phyloP scores from a whole-genome alignment of 2,329 filamentous ascomycete species.

The Plenodomus biglobosus region DNA sequence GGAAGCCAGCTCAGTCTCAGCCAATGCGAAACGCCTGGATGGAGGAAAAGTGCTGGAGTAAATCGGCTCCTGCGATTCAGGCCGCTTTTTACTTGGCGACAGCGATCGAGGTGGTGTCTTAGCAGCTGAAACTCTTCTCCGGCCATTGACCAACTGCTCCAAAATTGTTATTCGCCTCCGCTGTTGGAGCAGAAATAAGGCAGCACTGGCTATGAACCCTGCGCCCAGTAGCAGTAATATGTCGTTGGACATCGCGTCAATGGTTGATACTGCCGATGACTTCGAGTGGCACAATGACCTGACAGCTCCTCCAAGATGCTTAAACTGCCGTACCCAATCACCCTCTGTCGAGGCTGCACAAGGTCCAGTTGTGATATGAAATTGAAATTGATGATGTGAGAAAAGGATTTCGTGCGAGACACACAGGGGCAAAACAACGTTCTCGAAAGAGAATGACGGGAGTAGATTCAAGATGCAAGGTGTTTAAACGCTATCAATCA shows the following conservation, averaged over 20 bases:
- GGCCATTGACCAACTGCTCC: constrained; percentile 43
- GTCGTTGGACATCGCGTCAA: constrained; percentile 19
- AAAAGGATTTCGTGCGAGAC: background rate
- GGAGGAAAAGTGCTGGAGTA: constrained; percentile 58
- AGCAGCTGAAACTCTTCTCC: constrained; percentile 50
- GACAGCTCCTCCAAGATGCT: background rate
- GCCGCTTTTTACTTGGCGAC: constrained; percentile 51
- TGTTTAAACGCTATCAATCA: constrained; percentile 12
- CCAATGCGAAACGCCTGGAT: constrained; percentile 52
- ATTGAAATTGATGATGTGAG: background rate
- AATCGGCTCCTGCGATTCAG: constrained; percentile 30
- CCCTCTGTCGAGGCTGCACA: background rate
- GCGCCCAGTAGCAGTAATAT: constrained; percentile 33
- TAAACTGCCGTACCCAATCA: background rate
- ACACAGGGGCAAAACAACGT: background rate
- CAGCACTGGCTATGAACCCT: constrained; percentile 33
- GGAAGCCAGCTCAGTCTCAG: constrained; percentile 30
- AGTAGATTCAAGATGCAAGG: background rate
- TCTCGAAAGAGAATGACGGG: background rate
- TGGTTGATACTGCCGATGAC: background rate
- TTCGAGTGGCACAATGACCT: background rate
- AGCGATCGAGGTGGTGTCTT: constrained; percentile 57
- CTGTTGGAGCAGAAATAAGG: constrained; percentile 33
- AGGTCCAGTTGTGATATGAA: background rate
- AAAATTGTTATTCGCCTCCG: constrained; percentile 47